Percentiles rank a stretch among this genome's conserved stretches.
Evolutionary conservation across 75 land plant species (phyloP).

Genomic region (Sequoia sempervirens): DNA sequence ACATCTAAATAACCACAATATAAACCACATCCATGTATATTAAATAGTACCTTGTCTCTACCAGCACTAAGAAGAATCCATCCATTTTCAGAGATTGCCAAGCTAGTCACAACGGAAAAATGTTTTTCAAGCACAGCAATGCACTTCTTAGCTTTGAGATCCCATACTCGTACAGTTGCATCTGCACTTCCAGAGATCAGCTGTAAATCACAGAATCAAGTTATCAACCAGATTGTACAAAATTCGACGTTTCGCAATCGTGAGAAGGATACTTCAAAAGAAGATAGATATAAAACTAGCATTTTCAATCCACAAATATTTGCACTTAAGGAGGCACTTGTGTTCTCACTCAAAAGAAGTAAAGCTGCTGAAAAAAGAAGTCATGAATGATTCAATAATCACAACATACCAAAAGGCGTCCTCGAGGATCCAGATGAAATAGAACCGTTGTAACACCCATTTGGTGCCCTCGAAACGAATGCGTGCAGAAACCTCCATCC

Average conservation of each 20-base stretch:
- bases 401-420: conserved; percentile 58
- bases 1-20: not conserved
- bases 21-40: not conserved
- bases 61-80: conserved; percentile 74
- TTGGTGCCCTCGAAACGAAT: conserved; percentile 80
- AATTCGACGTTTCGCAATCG: not conserved
- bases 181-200: conserved; percentile 93
- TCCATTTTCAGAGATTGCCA: conserved; percentile 76
- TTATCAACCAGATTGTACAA: not conserved
- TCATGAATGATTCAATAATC: not conserved
- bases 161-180: conserved; percentile 87
- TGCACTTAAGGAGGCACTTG: not conserved
- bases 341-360: not conserved
- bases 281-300: not conserved
- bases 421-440: conserved; percentile 69
- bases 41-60: conserved; percentile 67
- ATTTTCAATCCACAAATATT: not conserved
- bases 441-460: conserved; percentile 70
- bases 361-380: not conserved
- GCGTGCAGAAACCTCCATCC: conserved; percentile 91
- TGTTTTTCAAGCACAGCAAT: conserved; percentile 66
- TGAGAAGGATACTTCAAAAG: not conserved
- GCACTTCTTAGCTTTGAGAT: conserved; percentile 69
- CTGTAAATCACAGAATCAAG: conserved; percentile 21
- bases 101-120: conserved; percentile 78